phyloP scores from a whole-genome alignment of 2,329 filamentous ascomycete species.

The Aschersonia sp. region DNA sequence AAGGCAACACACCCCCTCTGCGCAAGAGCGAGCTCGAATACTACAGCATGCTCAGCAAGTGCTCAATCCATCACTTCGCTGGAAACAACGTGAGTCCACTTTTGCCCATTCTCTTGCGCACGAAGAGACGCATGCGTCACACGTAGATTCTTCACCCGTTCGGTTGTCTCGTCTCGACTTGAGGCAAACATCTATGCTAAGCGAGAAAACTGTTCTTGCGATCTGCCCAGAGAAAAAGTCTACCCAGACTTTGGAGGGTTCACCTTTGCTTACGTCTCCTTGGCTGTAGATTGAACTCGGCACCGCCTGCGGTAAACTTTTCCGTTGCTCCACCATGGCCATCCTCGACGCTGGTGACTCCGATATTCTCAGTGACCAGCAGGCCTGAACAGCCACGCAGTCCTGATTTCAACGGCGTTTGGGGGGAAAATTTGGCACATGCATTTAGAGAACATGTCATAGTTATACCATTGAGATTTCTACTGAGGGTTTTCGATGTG shows the following conservation, averaged over 20 bases:
- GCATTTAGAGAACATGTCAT: too few species aligned
- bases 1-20: constrained; percentile 88
- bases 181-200: too few species aligned
- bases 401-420: constrained; percentile 26
- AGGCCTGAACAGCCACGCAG: constrained; percentile 32
- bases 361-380: constrained; percentile 79
- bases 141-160: too few species aligned
- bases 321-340: constrained; percentile 94
- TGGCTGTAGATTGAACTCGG: constrained; percentile 80
- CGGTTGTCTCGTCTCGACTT: too few species aligned
- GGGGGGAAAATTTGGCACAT: constrained; percentile 18
- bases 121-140: not conserved
- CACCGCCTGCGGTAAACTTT: constrained; percentile 97
- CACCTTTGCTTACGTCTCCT: constrained; percentile 39
- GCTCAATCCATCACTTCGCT: constrained; percentile 90
- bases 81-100: constrained; percentile 87
- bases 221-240: constrained; percentile 86
- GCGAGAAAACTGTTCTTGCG: constrained; percentile 12
- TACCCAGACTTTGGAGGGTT: constrained; percentile 77
- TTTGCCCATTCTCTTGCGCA: not conserved
- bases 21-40: constrained; percentile 97
- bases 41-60: constrained; percentile 87
- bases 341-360: constrained; percentile 96
- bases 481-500: too few species aligned
- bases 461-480: too few species aligned